Base-by-base conservation (phyloP, 192 early-diverging fungal genomes). In the Spizellomyces punctatus region DNA sequence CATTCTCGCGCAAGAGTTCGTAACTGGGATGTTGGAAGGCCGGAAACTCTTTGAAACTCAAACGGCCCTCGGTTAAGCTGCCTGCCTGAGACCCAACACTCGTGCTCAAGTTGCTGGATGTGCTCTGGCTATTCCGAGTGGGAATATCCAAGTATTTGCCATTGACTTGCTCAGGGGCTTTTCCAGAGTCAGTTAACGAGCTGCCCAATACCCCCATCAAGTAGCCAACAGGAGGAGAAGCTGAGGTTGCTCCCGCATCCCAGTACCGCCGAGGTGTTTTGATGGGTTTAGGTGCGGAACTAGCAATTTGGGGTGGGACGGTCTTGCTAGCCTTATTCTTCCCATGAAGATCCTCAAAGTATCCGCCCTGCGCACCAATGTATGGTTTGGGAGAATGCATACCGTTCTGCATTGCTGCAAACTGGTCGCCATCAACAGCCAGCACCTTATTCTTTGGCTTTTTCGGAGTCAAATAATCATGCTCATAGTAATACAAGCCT, bases 1-100 rank as follows among this genome's bases (percentile, higher is more conserved):
- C 96, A 77, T 95, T 94, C 81, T 98, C 96, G 64, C 91, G 92
- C 79, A 98, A 80, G 19, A 98, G 84, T 75, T 95, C 94, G 76
- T 96, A 95, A 57, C 88, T 90, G 4, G 96, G 96, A 77, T 98
- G 96, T 83, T 85, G 80, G 77, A 85, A 82, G 19, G 73, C 73
- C 22, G 74, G 46, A 64, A 82, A 81, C 59, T 84, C 82, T 56
- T 84, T 83, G 71, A 67, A 83, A 43, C 75, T 77, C 21, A 54
- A 21, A 60, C 44, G 41, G 10, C 8, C 12, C n/a, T 45, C 67
- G 44, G 21, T 41, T 56, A n/a, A n/a, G 22, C 22, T 56, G 59
- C 17, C 59, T 42, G 59, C 59, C 58, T 52, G 58, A 5, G 59
- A 61, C 36, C 59, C 59, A 36, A 36, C 27, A 36, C 27, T 36